Percentiles rank a stretch among this genome's conserved stretches.
Evolutionary conservation across 2,329 filamentous ascomycete species (phyloP).

Genomic region (Ceratocystis diversiconidia): DNA sequence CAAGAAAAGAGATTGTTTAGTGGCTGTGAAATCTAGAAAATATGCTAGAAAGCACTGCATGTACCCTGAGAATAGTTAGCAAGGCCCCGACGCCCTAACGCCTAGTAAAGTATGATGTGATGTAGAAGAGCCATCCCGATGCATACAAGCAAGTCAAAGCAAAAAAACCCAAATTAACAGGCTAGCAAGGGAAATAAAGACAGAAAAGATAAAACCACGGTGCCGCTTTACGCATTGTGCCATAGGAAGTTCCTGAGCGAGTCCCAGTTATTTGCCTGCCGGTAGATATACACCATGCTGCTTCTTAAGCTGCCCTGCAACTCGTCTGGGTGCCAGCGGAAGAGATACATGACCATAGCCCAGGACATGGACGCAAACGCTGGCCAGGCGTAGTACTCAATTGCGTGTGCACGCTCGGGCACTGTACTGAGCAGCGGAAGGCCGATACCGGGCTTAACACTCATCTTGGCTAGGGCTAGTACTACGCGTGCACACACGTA

Average conservation of each 20-base stretch:
- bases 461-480: slow-evolving; percentile 69
- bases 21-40: background rate
- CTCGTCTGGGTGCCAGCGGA: slow-evolving; percentile 79
- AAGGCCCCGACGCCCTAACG: background rate
- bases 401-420: slow-evolving; percentile 30
- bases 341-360: slow-evolving; percentile 91
- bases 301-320: slow-evolving; percentile 81
- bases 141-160: background rate
- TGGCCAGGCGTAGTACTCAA: slow-evolving; percentile 71
- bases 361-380: slow-evolving; percentile 83
- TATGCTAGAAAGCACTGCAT: background rate
- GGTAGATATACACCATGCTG: slow-evolving; percentile 96
- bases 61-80: background rate
- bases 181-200: slow-evolving; percentile 9
- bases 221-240: slow-evolving; percentile 53
- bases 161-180: background rate
- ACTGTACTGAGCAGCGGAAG: slow-evolving; percentile 34
- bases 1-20: background rate
- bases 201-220: background rate
- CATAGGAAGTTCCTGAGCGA: slow-evolving; percentile 69
- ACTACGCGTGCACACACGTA: slow-evolving; percentile 92
- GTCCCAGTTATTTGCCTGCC: slow-evolving; percentile 81
- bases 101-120: background rate
- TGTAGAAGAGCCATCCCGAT: background rate
- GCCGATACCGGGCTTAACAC: slow-evolving; percentile 50